Conservation (phyloP, 768 basidiomycete species). For the Pholiota molesta region DNA sequence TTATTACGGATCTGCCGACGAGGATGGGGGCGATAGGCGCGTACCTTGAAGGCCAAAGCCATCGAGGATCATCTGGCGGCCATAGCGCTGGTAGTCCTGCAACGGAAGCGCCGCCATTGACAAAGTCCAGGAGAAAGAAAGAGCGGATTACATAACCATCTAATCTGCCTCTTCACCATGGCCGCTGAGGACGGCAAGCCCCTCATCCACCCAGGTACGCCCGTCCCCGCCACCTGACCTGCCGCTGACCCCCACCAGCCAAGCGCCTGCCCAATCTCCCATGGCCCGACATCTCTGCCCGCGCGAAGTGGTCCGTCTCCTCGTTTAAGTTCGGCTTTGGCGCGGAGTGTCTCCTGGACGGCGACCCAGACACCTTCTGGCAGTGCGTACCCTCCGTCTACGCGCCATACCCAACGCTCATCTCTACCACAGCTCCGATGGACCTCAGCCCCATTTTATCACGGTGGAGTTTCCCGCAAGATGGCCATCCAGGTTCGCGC, state of each 20-base stretch:
- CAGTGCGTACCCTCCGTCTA: slow-evolving; percentile 65
- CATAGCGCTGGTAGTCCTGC: slow-evolving; percentile 87
- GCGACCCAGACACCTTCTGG: slow-evolving; percentile 94
- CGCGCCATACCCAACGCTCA: background rate
- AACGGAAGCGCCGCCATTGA: slow-evolving; percentile 43
- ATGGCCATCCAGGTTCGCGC: slow-evolving; percentile 80
- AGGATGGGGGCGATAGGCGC: slow-evolving; percentile 6
- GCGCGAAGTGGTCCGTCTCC: slow-evolving; percentile 95
- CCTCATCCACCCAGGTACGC: slow-evolving; percentile 40
- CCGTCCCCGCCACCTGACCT: background rate
- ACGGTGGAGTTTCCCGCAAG: slow-evolving; percentile 93
- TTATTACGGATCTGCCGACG: slow-evolving; percentile 7
- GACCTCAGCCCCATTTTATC: slow-evolving; percentile 96
- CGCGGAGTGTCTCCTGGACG: slow-evolving; percentile 87
- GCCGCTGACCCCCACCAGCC: slow-evolving; percentile 5
- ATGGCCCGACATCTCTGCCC: slow-evolving; percentile 84
- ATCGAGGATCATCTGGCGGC: slow-evolving; percentile 94
- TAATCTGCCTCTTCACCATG: background rate
- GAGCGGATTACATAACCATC: background rate
- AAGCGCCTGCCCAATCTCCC: slow-evolving; percentile 43
- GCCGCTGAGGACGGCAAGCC: slow-evolving; percentile 22
- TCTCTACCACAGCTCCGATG: slow-evolving; percentile 67
- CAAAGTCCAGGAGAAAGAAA: slow-evolving; percentile 11
- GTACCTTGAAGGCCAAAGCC: slow-evolving; percentile 85
- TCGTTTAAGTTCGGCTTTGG: slow-evolving; percentile 97